phyloP scores from a whole-genome alignment of 164 flowering plant genomes.

The Annona cherimola region DNA sequence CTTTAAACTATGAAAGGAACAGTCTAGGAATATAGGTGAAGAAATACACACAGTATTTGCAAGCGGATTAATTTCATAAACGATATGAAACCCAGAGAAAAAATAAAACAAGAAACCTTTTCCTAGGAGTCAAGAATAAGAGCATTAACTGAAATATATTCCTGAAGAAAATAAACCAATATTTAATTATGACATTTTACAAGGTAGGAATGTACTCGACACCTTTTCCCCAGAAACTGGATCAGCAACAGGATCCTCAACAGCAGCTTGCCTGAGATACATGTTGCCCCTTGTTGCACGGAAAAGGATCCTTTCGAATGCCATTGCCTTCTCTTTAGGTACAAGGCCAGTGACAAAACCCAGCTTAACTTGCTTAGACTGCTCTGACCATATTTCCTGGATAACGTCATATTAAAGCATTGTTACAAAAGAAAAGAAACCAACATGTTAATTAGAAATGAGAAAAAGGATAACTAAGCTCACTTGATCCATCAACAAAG shows the following conservation, averaged over 20 bases:
- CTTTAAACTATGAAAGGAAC: too few species aligned
- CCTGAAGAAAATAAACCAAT: neutral
- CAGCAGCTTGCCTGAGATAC: conserved; percentile 59
- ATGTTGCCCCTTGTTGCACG: conserved; percentile 99
- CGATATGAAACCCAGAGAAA: neutral
- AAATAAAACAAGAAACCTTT: neutral
- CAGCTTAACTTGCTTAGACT: conserved; percentile 80
- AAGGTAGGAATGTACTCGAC: neutral
- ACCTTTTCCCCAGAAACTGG: conserved; percentile 98
- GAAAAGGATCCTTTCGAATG: conserved; percentile 93
- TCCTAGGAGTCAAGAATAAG: neutral
- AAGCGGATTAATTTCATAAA: neutral
- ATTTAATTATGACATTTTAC: neutral
- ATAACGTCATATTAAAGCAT: conserved; percentile 11
- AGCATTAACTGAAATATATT: neutral
- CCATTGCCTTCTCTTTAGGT: conserved; percentile 80
- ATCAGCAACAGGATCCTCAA: conserved; percentile 77
- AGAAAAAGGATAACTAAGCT: conserved; percentile 3
- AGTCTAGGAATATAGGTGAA: too few species aligned
- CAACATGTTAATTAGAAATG: conserved; percentile 1
- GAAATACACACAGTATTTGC: too few species aligned
- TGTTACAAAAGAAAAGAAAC: neutral
- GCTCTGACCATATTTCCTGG: conserved; percentile 64
- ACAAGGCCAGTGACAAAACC: conserved; percentile 89
- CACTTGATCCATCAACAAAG: conserved; percentile 75